Conservation (phyloP, 2,329 filamentous ascomycete genomes). For the Orbilia brochopaga region DNA sequence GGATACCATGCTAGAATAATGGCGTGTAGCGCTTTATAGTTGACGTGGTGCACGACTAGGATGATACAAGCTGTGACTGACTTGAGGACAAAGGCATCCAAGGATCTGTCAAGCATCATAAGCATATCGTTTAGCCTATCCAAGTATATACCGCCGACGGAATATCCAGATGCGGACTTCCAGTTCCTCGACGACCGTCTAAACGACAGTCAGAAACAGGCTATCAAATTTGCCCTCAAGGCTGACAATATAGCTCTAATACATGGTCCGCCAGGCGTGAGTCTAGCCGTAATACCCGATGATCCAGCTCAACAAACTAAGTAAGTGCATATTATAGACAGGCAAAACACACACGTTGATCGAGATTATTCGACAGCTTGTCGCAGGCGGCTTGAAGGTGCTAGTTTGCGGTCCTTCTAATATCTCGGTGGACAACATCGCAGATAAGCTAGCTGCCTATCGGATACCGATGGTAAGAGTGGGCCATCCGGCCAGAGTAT, state of each 20-base stretch:
- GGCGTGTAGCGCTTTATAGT: neutral
- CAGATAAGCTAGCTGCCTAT: constrained; percentile 83
- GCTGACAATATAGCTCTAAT: constrained; percentile 71
- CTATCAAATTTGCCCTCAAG: constrained; percentile 80
- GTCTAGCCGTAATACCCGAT: neutral
- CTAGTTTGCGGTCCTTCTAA: constrained; percentile 71
- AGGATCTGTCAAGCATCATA: constrained; percentile 66
- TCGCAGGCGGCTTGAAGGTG: constrained; percentile 57
- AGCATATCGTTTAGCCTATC: constrained; percentile 69
- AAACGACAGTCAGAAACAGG: constrained; percentile 72
- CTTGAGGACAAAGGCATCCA: constrained; percentile 66
- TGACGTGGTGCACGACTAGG: constrained; percentile 57
- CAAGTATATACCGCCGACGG: constrained; percentile 62
- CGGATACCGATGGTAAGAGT: constrained; percentile 86
- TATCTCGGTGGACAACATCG: constrained; percentile 97
- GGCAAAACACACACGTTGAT: constrained; percentile 97
- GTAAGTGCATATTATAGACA: constrained; percentile 63
- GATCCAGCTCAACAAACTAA: neutral
- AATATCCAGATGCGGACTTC: constrained; percentile 61
- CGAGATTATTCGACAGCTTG: constrained; percentile 89
- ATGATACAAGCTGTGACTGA: constrained; percentile 70
- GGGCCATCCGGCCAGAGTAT: constrained; percentile 86
- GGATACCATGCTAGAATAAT: neutral
- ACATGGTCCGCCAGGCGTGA: constrained; percentile 82
- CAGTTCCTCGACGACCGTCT: constrained; percentile 69